A percentile compares a stretch with the other conserved stretches of the same genome.
Evolutionary conservation across 2,329 filamentous ascomycete genomes (phyloP).

Genomic region (Trichoderma gracile): DNA sequence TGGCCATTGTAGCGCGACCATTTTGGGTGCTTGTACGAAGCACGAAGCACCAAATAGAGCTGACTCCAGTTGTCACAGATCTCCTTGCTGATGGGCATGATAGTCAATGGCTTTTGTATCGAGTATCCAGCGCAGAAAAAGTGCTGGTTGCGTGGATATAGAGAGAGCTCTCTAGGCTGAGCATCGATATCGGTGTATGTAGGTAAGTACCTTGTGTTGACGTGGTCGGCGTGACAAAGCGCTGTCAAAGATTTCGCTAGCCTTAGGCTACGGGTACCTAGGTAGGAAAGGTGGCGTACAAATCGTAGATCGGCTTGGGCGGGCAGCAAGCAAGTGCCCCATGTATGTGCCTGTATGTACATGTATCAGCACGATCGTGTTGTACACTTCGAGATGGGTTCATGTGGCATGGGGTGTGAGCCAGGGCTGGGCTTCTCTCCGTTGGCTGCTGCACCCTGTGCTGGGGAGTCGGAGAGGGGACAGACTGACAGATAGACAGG

Average conservation of each 20-base stretch:
- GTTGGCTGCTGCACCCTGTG: neutral
- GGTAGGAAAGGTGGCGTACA: slow-evolving; percentile 4
- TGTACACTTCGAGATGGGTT: slow-evolving; percentile 7
- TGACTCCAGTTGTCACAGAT: neutral
- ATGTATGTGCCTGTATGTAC: neutral
- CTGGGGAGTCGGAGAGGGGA: neutral
- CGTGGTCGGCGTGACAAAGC: neutral
- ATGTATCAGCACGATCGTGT: slow-evolving; percentile 9
- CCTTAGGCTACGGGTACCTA: slow-evolving; percentile 2
- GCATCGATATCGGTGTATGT: neutral
- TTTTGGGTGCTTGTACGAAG: neutral
- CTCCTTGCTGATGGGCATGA: no score
- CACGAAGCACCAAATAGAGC: neutral
- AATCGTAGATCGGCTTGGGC: slow-evolving; percentile 23
- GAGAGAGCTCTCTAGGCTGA: neutral
- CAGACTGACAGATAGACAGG: no score
- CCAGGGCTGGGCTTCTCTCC: neutral
- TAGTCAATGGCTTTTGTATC: no score
- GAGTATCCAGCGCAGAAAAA: neutral
- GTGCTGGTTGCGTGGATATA: neutral
- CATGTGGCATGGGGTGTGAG: slow-evolving; percentile 5
- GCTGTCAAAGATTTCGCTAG: neutral
- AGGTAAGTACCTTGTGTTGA: no score
- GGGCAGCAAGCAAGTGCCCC: slow-evolving; percentile 10
- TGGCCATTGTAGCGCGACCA: neutral